phyloP scores from a whole-genome alignment of 164 flowering plant species.

The Stephania yunnanensis region DNA sequence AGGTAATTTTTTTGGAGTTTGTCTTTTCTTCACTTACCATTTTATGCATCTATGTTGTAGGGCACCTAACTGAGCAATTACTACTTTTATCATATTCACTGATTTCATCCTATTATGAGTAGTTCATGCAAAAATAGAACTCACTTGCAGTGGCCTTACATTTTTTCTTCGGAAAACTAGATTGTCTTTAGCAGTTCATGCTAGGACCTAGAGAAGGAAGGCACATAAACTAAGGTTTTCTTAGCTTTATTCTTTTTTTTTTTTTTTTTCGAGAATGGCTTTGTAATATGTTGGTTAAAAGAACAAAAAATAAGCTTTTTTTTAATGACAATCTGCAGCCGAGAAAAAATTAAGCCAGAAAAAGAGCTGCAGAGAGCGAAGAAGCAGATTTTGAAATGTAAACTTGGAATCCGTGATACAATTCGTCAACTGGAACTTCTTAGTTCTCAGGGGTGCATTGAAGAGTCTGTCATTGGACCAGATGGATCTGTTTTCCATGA shows the following conservation, averaged over 20 bases:
- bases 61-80: background rate
- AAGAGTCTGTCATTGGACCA: slow-evolving; percentile 61
- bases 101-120: slow-evolving; percentile 1
- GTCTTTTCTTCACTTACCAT: background rate
- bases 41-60: background rate
- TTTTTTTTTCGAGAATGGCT: background rate
- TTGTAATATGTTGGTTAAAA: background rate
- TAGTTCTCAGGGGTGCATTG: slow-evolving; percentile 70
- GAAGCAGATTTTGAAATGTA: slow-evolving; percentile 80
- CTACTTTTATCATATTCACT: background rate
- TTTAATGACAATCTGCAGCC: slow-evolving; percentile 37
- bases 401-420: slow-evolving; percentile 89
- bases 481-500: slow-evolving; percentile 95
- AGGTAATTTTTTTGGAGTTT: background rate
- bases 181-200: background rate
- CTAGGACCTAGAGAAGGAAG: background rate
- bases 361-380: slow-evolving; percentile 82
- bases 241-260: too few relatives aligned
- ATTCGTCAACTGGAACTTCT: slow-evolving; percentile 73
- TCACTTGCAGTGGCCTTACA: background rate
- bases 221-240: too few relatives aligned
- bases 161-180: background rate
- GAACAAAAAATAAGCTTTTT: background rate
- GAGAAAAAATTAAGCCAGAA: slow-evolving; percentile 93
- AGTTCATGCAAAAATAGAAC: background rate